These are phyloP conservation scores for Lecanoromycetidae sp. DNA, from an alignment of 2,329 filamentous ascomycete genomes.

Conservation along the genomic window DNA sequence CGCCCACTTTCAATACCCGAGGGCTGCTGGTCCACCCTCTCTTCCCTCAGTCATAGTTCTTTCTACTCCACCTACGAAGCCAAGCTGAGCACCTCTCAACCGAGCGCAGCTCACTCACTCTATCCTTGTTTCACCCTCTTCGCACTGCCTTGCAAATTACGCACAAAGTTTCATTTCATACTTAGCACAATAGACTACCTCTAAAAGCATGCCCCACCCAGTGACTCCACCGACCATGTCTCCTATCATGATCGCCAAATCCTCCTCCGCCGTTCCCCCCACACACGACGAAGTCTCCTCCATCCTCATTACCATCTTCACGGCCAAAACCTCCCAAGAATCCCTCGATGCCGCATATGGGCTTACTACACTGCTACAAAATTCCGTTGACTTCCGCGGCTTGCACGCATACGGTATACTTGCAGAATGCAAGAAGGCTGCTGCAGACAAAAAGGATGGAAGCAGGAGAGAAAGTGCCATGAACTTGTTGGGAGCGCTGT, in stretches of 20 bases:
- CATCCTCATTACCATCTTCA: constrained; percentile 56
- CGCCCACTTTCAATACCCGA: neutral
- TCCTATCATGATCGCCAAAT: constrained; percentile 37
- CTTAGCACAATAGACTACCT: neutral
- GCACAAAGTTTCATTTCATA: neutral
- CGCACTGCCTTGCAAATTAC: neutral
- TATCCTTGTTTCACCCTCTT: neutral
- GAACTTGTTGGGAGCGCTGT: constrained; percentile 85
- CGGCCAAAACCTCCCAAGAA: constrained; percentile 53
- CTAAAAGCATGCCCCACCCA: constrained; percentile 35
- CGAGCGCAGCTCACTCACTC: neutral
- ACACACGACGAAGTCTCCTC: constrained; percentile 54
- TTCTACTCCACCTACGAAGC: neutral
- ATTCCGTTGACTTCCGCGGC: constrained; percentile 53
- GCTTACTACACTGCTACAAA: constrained; percentile 50
- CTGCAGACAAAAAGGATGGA: constrained; percentile 85
- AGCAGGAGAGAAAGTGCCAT: constrained; percentile 79
- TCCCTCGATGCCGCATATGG: constrained; percentile 58
- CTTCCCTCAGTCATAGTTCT: neutral
- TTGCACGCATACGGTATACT: constrained; percentile 51
- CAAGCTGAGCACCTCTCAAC: neutral
- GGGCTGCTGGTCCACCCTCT: constrained; percentile 3
- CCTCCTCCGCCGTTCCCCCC: constrained; percentile 38
- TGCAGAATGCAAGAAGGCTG: constrained; percentile 60
- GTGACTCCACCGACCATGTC: constrained; percentile 30